These are phyloP conservation scores for Moelleriella libera DNA, from an alignment of 2,329 filamentous ascomycete species.

Conservation along the genomic window DNA sequence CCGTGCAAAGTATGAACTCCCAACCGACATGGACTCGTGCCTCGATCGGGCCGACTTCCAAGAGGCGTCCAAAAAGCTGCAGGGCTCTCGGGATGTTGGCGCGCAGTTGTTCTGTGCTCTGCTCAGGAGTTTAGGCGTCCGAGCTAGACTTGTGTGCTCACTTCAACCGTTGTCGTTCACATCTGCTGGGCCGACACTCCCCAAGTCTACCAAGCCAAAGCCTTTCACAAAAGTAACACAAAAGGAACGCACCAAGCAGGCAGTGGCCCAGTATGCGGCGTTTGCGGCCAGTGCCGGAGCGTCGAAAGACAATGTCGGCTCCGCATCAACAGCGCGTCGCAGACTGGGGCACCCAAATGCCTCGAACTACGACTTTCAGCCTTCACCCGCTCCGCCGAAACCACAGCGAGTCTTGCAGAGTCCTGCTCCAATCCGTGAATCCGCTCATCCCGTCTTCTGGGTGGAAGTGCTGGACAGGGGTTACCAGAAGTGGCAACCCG, in stretches of 20 bases:
- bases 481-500: conserved; percentile 80
- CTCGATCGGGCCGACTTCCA: conserved; percentile 62
- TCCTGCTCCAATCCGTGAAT: conserved; percentile 45
- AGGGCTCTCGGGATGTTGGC: conserved; percentile 79
- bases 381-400: conserved; percentile 23
- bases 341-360: conserved; percentile 41
- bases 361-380: conserved; percentile 33
- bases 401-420: conserved; percentile 16
- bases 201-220: conserved; percentile 20
- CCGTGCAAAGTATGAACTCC: conserved; percentile 33
- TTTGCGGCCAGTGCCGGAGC: conserved; percentile 21
- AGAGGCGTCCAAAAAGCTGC: conserved; percentile 49
- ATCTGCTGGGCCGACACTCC: conserved; percentile 33
- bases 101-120: conserved; percentile 85
- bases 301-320: conserved; percentile 11
- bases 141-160: conserved; percentile 76
- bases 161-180: conserved; percentile 68
- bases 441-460: conserved; percentile 79
- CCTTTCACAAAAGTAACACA: conserved; percentile 15
- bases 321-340: conserved; percentile 25
- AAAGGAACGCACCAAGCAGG: conserved; percentile 14
- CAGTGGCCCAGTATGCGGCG: conserved; percentile 14
- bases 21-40: conserved; percentile 51
- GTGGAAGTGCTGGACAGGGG: conserved; percentile 79
- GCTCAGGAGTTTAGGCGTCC: conserved; percentile 67